Evolutionary conservation across 1,284 basidiomycete species (phyloP).

Genomic region (Paramarasmius palmivorus): DNA sequence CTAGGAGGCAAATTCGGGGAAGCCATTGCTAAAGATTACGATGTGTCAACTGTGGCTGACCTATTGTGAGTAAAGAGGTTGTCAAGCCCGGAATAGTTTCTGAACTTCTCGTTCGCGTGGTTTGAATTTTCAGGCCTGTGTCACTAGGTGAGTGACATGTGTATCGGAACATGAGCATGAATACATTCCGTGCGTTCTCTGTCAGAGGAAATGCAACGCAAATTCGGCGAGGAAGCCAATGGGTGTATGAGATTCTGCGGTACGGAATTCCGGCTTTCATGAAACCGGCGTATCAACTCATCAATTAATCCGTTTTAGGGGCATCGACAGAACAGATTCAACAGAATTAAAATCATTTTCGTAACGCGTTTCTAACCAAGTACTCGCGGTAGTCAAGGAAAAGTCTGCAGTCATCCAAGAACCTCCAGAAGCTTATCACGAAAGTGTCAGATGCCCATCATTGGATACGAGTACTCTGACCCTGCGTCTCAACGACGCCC

Average conservation of each 20-base stretch:
- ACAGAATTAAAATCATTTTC: neutral
- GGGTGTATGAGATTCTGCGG: slow-evolving; percentile 88
- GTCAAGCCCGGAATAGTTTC: slow-evolving; percentile 2
- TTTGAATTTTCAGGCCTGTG: slow-evolving; percentile 41
- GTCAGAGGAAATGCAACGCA: slow-evolving; percentile 78
- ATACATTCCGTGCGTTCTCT: no score
- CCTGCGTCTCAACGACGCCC: slow-evolving; percentile 81
- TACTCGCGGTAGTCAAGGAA: slow-evolving; percentile 69
- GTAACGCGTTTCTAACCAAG: slow-evolving; percentile 3
- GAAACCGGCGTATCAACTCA: neutral
- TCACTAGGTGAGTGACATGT: slow-evolving; percentile 11
- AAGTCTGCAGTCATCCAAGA: slow-evolving; percentile 84
- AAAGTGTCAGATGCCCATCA: slow-evolving; percentile 76
- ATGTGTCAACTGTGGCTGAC: slow-evolving; percentile 87
- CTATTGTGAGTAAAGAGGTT: slow-evolving; percentile 58
- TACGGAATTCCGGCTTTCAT: slow-evolving; percentile 26
- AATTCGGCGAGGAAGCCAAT: slow-evolving; percentile 82
- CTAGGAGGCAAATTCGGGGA: slow-evolving; percentile 94
- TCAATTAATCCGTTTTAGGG: slow-evolving; percentile 45
- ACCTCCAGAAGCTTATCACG: slow-evolving; percentile 77
- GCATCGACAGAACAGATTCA: slow-evolving; percentile 82
- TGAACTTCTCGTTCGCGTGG: slow-evolving; percentile 22
- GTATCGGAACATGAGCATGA: no score
- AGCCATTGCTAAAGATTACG: slow-evolving; percentile 85
- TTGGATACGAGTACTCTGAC: slow-evolving; percentile 91